Evolutionary conservation across 441 rosid species (phyloP), one percentile per base, ranked within the genome.

Genomic region (Gossypium davidsonii): DNA sequence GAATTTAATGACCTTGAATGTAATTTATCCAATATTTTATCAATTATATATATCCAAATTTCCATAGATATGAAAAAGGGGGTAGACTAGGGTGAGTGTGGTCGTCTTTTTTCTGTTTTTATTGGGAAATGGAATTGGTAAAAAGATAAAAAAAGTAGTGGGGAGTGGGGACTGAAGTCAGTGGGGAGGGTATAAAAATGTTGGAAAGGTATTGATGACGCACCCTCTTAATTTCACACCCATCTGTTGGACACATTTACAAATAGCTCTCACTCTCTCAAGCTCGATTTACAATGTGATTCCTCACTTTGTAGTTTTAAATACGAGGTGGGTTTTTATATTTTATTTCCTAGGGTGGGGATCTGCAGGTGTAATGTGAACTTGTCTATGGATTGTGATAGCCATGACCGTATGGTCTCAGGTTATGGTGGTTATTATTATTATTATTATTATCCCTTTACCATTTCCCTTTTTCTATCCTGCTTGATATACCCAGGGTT

Each of bases 121-220:
- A 71, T 82, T 80, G 84, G 85, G 84, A 86, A 82, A 56, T 67
- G 85, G 34, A 55, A 75, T 65, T 4, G 3, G 23, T n/a, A 10
- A 67, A 73, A 76, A 7, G 31, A 23, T 21, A 25, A 25, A 51
- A 15, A 15, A 15, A 2, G 8, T 17, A 39, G 1, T 3, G 23
- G 18, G 17, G 39, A 6, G 39, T 34, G 39, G 39, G 8, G 39
- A 34, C 39, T 6, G 39, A 6, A 34, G 39, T 34, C 39, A 34
- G 39, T 34, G 39, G 39, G 39, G 39, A 34, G 39, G 39, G 28
- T 11, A 21, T 23, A n/a, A 37, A 5, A 15, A 57, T 39, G 74
- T 6, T 11, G 62, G 75, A 64, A 70, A 11, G 14, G 9, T 3
- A 4, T 74, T 37, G 86, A 83, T 83, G 85, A 88, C 85, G 86